Base-by-base conservation (phyloP, 78 protist species). In the Monocercomonoides exilis region DNA sequence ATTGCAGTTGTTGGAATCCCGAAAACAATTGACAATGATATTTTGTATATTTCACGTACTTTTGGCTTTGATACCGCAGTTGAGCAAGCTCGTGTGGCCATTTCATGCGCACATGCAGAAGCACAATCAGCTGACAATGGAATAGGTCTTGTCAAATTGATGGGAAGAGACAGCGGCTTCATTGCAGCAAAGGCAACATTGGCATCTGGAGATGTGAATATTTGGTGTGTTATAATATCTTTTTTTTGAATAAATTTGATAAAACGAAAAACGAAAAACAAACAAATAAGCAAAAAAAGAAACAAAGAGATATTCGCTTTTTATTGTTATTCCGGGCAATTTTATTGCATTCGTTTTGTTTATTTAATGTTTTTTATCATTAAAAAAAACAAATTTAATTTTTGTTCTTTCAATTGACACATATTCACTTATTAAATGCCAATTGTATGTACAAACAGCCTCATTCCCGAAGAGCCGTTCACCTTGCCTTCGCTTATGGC, bases 1-100 rank as follows among this genome's bases (percentile, higher is more conserved):
- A 81, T 81, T 2, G 35, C 85, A 41, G 85, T 81, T 1, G 42
- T 81, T 35, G 85, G 85, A 2, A 41, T 81, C 2, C 85, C 85
- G 41, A 81, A 81, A 45, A 81, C 85, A 29, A 41, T 81, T n/a
- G 85, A 81, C 85, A 81, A 81, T 45, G 85, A 81, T 2, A 81
- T 81, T 41, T 45, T 41, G 45, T 2, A 41, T 45, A 36, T 81
- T 2, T 1, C 1, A 3, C 35, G 2, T 4, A 41, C 85, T 38
- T 81, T 81, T 41, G 85, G 85, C 3, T 81, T 81, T 41, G 85
- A 81, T 2, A 81, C 85, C 2, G 85, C 85, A 33, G 85, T 81
- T 41, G 45, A 81, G 42, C 63, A 5, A 1, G 85, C 85, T 4
- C 1, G 45, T 5, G 45, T 3, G 2, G 3, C 85, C 35, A n/a